Evolutionary conservation across 257 asterid species (phyloP).

Genomic region (Thymus mandschuricus): DNA sequence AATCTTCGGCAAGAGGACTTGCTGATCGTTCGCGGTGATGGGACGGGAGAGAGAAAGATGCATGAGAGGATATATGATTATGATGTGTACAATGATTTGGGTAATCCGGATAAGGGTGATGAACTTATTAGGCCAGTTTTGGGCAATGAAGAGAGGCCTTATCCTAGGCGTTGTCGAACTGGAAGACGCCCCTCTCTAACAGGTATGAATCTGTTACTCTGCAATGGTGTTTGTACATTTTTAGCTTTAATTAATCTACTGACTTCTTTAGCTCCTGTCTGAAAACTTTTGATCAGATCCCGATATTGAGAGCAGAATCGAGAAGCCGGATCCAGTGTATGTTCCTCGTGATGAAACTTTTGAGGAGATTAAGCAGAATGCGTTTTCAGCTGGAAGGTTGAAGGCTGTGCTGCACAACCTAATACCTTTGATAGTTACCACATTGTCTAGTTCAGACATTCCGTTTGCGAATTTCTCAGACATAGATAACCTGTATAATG

Average conservation of each 20-base stretch:
- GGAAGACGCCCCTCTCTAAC: slow-evolving; percentile 64
- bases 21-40: slow-evolving; percentile 68
- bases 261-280: slow-evolving; percentile 6
- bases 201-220: slow-evolving; percentile 44
- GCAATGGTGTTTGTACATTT: background rate
- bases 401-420: slow-evolving; percentile 83
- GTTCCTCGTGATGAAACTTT: slow-evolving; percentile 93
- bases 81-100: slow-evolving; percentile 82
- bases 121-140: slow-evolving; percentile 61
- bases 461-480: slow-evolving; percentile 79
- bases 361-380: slow-evolving; percentile 81
- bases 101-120: slow-evolving; percentile 73
- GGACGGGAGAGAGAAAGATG: slow-evolving; percentile 70
- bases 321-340: slow-evolving; percentile 84
- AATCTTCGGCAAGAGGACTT: slow-evolving; percentile 73
- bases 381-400: slow-evolving; percentile 81
- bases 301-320: slow-evolving; percentile 62
- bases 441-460: slow-evolving; percentile 69
- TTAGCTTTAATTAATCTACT: background rate
- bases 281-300: slow-evolving; percentile 50
- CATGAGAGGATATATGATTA: slow-evolving; percentile 85
- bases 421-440: slow-evolving; percentile 71
- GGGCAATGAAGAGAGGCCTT: slow-evolving; percentile 78
- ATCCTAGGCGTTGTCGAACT: slow-evolving; percentile 90
- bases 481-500: slow-evolving; percentile 72